Evolutionary conservation across 352 stramenopile species (phyloP), one percentile per base, ranked within the genome.

Genomic region (Phytopythium mirpurense): DNA sequence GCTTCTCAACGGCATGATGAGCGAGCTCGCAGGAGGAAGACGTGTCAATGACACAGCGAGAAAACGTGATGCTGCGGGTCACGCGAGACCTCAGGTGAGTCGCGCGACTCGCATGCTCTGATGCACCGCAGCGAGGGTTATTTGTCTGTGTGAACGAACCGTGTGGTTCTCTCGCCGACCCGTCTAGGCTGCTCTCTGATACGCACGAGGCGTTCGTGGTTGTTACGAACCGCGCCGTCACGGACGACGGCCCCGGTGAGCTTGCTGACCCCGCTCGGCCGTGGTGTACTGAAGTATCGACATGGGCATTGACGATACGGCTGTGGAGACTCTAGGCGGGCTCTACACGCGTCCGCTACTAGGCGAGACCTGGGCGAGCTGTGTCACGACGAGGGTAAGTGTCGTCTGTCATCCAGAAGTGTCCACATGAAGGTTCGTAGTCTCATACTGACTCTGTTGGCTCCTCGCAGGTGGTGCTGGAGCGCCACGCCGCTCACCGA

Each of bases 321-420:
- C 24, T 12, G 31, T 60, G n/a, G 29, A 16, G n/a, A 40, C 10
- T 59, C 51, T 47, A 67, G 62, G 35, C 65, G 79, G 58, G n/a
- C 50, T 83, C 16, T 90, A 77, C 53, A 89, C 83, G 19, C 80
- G 77, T 19, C 74, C 83, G 16, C 51, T 70, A 16, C 68, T 93
- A 34, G 78, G 78, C 32, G 78, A 90, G 24, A 78, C 43, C 16
- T 93, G 83, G 83, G 65, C 76, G 7, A 76, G 88, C 37, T 89
- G 75, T 29, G 72, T 90, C 47, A 90, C 75, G 4, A 80, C 69
- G 34, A 71, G 79, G 38, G 79, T 59, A 18, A 46, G 60, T 15
- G 24, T 0, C 40, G 11, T 6, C 12, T n/a, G 16, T 5, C 37
- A n/a, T n/a, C n/a, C 16, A 24, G 8, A 8, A 9, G 11, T 44